Conservation (phyloP, 345 rosid genomes). For the Euphorbia lathyris region DNA sequence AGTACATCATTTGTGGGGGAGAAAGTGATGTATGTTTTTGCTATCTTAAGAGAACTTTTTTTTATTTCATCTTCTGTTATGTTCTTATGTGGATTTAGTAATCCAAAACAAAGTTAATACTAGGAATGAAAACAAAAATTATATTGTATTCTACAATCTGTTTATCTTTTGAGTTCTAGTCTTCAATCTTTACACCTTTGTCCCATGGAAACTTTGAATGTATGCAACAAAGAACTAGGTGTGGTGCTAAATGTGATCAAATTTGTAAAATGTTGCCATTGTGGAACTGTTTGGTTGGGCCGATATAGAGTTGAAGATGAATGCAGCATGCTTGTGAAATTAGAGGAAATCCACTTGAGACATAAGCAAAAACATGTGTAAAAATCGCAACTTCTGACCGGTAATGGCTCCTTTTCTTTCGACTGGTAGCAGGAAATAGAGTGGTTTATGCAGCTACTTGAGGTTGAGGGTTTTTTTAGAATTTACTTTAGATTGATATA, state of each 20-base stretch:
- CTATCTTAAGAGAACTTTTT: slow-evolving; percentile 10
- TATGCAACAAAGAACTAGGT: neutral
- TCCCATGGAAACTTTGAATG: neutral
- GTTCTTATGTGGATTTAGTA: slow-evolving; percentile 17
- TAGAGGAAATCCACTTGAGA: neutral
- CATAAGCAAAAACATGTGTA: neutral
- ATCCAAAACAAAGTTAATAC: slow-evolving; percentile 17
- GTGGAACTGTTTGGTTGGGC: too few species aligned
- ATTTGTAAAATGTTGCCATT: neutral
- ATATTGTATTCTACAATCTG: slow-evolving; percentile 19
- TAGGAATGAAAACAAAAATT: slow-evolving; percentile 17
- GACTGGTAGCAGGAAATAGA: too few species aligned
- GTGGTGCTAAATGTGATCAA: neutral
- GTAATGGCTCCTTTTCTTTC: too few species aligned
- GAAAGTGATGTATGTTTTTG: slow-evolving; percentile 18
- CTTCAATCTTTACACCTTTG: neutral
- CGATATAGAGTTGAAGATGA: too few species aligned
- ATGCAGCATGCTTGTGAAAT: too few species aligned
- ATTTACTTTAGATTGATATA: too few species aligned
- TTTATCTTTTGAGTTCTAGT: neutral
- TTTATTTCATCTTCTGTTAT: slow-evolving; percentile 7
- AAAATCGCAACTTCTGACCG: too few species aligned
- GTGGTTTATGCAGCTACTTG: too few species aligned
- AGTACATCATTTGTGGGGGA: slow-evolving; percentile 21
- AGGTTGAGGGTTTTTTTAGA: too few species aligned